Evolutionary conservation across 257 asterid genomes (phyloP).

Genomic region (Penstemon davidsonii): DNA sequence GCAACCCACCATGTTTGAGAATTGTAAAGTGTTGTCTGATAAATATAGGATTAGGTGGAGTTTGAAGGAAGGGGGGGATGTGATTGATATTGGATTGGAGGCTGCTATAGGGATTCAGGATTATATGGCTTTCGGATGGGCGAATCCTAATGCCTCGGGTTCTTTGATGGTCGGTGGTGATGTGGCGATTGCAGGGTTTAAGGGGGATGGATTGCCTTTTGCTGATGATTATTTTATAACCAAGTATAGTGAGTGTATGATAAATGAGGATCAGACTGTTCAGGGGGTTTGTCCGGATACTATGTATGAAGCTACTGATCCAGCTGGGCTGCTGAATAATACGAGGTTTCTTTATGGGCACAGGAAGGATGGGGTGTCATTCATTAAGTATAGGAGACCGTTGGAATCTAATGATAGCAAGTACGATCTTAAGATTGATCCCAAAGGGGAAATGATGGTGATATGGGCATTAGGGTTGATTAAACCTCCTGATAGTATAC

Average conservation of each 20-base stretch:
- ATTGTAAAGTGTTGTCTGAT: conserved; percentile 69
- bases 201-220: conserved; percentile 70
- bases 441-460: conserved; percentile 62
- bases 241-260: conserved; percentile 74
- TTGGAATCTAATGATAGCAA: conserved; percentile 58
- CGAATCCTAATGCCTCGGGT: conserved; percentile 60
- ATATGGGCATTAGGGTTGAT: conserved; percentile 90
- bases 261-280: conserved; percentile 56
- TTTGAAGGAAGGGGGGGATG: conserved; percentile 42
- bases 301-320: conserved; percentile 49
- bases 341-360: conserved; percentile 77
- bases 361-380: conserved; percentile 88
- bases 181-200: conserved; percentile 78
- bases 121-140: conserved; percentile 99
- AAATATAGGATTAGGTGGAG: conserved; percentile 82
- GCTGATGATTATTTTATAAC: conserved; percentile 84
- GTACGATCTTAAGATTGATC: conserved; percentile 60
- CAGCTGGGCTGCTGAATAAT: conserved; percentile 54
- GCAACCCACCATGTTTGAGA: conserved; percentile 64
- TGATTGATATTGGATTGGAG: conserved; percentile 81
- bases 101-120: conserved; percentile 63
- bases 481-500: conserved; percentile 86
- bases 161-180: conserved; percentile 89
- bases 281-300: conserved; percentile 91
- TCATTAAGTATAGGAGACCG: conserved; percentile 74